Conservation (phyloP, 345 rosid genomes). For the Eucalyptus leucophloia region DNA sequence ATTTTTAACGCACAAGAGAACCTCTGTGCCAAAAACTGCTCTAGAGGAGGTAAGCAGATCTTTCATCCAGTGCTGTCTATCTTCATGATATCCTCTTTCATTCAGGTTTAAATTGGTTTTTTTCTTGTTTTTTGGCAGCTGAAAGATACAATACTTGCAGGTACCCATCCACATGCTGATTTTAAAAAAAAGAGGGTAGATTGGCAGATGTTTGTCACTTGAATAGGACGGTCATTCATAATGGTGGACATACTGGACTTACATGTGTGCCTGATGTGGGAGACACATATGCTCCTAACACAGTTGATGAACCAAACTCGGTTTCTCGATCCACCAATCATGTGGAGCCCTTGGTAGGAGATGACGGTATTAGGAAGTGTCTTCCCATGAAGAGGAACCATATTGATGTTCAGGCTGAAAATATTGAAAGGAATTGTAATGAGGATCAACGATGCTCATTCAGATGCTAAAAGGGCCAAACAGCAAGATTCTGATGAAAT, state of each 20-base stretch:
- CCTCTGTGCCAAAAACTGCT: too few species aligned
- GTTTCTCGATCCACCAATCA: conserved; percentile 1
- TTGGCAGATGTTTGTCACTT: too few species aligned
- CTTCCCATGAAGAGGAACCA: conserved; percentile 14
- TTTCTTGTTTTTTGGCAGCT: too few species aligned
- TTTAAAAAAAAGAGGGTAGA: too few species aligned
- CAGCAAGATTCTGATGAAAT: neutral
- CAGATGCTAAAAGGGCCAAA: conserved; percentile 19
- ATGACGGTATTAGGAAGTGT: neutral
- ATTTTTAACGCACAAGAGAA: too few species aligned
- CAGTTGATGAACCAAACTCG: neutral
- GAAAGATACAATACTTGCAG: too few species aligned
- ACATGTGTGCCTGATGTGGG: neutral
- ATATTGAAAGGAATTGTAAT: neutral
- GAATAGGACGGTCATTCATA: neutral
- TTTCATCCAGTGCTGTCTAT: too few species aligned
- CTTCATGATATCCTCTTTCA: too few species aligned
- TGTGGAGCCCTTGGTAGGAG: neutral
- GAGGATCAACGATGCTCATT: neutral
- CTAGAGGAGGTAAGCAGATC: too few species aligned
- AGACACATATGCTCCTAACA: neutral
- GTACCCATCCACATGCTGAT: too few species aligned
- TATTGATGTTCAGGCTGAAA: conserved; percentile 1
- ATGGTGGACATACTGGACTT: neutral
- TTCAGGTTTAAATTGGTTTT: too few species aligned